Evolutionary conservation across 1,139 yeast species (phyloP), one percentile per base, ranked within the genome.

Genomic region (Hemisphaericaspora xylofermentans): DNA sequence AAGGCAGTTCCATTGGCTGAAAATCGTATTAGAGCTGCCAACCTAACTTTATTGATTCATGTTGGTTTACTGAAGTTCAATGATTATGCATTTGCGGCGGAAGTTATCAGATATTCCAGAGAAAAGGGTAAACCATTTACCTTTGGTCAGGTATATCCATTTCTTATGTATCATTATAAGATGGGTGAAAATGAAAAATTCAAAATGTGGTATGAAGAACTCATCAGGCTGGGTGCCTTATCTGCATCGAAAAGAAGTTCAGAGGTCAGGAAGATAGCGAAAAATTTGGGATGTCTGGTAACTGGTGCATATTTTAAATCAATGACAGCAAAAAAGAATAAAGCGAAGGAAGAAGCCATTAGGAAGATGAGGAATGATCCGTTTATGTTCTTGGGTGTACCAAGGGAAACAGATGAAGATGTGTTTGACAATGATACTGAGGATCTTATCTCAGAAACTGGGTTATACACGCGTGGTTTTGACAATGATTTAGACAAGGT

Each of bases 121-220:
- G 45, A 54, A 5, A 45, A 45, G 17, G 56, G 58, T 3, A 44
- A 67, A 14, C 73, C 74, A 7, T 60, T 67, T 32, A 60, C 76
- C 0, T 69, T 71, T 50, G 62, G 65, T 43, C 77, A 71, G 46
- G 50, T 71, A 2, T 68, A 58, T 39, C 76, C 77, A 1, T 68
- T 72, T 38, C 64, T 72, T 7, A 56, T 55, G 45, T 64, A 61
- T 44, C 73, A 70, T 45, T 66, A 67, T 45, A 49, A 51, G n/a
- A 51, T 62, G 17, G 52, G 58, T 10, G 71, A 71, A 38, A 49
- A 48, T 45, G 54, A 55, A 1, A 48, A 49, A 14, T 73, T 76
- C 1, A 60, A 63, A 39, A 38, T 56, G 12, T 72, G 77, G 77
- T 71, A 68, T 47, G 53, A 60, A n/a, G 58, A 68, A 31, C 46